Evolutionary conservation across 805 yeast genomes (phyloP).

Genomic region (Ogataea nonfermentans): DNA sequence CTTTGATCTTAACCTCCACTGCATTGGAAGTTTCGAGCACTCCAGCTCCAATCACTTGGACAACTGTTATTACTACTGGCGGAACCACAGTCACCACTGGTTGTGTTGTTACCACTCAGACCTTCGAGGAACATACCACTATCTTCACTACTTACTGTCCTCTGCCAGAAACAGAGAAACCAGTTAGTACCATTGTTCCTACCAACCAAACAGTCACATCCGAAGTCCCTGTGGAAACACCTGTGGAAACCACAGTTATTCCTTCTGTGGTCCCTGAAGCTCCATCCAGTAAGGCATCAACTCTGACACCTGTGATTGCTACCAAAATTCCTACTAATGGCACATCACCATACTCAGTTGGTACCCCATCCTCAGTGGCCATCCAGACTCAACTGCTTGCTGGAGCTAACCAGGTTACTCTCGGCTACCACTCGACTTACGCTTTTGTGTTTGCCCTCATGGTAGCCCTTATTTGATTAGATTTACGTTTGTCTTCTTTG

Average conservation of each 20-base stretch:
- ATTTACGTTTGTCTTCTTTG: slow-evolving; percentile 9
- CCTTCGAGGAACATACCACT: slow-evolving; percentile 5
- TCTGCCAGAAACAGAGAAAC: slow-evolving; percentile 5
- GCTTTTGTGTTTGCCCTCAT: slow-evolving; percentile 13
- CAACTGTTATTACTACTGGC: slow-evolving; percentile 4
- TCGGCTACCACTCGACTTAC: slow-evolving; percentile 7
- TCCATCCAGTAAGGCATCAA: too few relatives aligned
- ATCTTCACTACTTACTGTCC: slow-evolving; percentile 11
- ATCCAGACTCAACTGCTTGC: slow-evolving; percentile 12
- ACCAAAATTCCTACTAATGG: slow-evolving; percentile 1
- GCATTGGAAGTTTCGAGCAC: not conserved
- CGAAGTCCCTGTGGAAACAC: too few relatives aligned
- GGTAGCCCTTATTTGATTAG: slow-evolving; percentile 13
- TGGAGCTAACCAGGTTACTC: slow-evolving; percentile 9
- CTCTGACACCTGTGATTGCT: not conserved
- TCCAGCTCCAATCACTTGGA: slow-evolving; percentile 5
- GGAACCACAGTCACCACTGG: slow-evolving; percentile 11
- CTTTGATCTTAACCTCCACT: slow-evolving; percentile 1
- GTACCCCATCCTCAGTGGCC: slow-evolving; percentile 4
- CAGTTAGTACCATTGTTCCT: not conserved
- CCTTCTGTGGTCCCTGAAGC: too few relatives aligned
- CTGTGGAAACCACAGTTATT: too few relatives aligned
- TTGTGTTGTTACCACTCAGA: slow-evolving; percentile 4
- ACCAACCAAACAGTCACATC: too few relatives aligned
- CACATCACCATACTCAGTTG: not conserved